These are phyloP conservation scores for Sugiyamaella paludigena DNA, from an alignment of 1,139 yeast species.

Conservation along the genomic window DNA sequence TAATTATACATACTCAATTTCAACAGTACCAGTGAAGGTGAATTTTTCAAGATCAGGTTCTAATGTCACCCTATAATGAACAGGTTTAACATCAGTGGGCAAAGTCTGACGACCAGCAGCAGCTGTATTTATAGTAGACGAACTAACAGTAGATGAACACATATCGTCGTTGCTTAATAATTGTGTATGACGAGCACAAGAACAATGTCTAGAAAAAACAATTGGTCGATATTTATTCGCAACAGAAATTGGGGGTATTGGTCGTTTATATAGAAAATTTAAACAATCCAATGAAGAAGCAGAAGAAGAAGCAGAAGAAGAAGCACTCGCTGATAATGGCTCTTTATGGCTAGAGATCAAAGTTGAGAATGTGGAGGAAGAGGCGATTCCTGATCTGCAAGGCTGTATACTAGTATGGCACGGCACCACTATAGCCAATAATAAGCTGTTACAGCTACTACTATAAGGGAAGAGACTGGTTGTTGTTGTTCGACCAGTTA, in stretches of 20 bases:
- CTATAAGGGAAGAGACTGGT: no score
- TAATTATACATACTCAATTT: conserved; percentile 44
- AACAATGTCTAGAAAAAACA: conserved; percentile 1
- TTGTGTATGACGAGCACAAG: conserved; percentile 7
- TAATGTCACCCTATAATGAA: conserved; percentile 65
- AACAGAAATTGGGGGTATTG: background rate
- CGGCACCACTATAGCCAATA: no score
- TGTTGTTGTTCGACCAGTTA: no score
- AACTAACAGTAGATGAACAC: background rate
- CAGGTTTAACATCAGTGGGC: conserved; percentile 70
- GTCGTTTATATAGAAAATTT: conserved; percentile 4
- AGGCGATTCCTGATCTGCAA: no score
- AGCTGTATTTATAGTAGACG: background rate
- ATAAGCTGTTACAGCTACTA: no score
- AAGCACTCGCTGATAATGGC: no score
- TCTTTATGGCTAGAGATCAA: no score
- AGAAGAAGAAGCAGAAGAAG: no score
- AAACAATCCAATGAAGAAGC: no score
- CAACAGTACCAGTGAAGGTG: conserved; percentile 65
- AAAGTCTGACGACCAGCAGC: conserved; percentile 52
- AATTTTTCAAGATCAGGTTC: conserved; percentile 73
- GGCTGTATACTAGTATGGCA: no score
- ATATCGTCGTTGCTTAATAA: background rate
- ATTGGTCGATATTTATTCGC: background rate
- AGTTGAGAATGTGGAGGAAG: no score